A percentile compares a stretch with the other conserved stretches of the same genome.
Conservation (phyloP, 2,329 filamentous ascomycete genomes). For the Hypoxylon sp. region DNA sequence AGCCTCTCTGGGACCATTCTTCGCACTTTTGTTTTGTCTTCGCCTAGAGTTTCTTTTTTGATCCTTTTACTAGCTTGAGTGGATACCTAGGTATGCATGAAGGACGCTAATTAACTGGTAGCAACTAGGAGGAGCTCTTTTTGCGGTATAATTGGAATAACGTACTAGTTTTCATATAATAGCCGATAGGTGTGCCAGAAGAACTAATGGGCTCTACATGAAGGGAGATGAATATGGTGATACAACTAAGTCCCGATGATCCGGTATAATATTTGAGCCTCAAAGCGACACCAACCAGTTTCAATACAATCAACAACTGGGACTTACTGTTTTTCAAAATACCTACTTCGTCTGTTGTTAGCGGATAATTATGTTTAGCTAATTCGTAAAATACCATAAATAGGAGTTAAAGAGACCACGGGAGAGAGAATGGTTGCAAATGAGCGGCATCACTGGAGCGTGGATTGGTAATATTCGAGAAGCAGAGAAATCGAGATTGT, state of each 20-base stretch:
- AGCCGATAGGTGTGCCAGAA: neutral
- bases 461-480: too few relatives aligned
- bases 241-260: neutral
- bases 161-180: neutral
- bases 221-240: neutral
- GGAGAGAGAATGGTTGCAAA: neutral
- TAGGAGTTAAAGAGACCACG: neutral
- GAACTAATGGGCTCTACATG: too few relatives aligned
- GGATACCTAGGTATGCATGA: neutral
- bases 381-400: neutral
- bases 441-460: neutral
- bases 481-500: neutral
- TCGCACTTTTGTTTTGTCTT: neutral
- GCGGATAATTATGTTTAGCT: neutral
- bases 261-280: neutral
- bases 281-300: too few relatives aligned
- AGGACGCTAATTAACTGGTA: neutral
- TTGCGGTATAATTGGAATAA: too few relatives aligned
- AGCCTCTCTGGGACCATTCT: slow-evolving; percentile 34
- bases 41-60: neutral
- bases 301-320: too few relatives aligned
- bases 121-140: too few relatives aligned
- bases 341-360: neutral
- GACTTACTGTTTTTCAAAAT: neutral
- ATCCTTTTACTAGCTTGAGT: neutral